Evolutionary conservation across 2,329 filamentous ascomycete species (phyloP), one percentile per base, ranked within the genome.

Genomic region (Ascochyta rabiei): DNA sequence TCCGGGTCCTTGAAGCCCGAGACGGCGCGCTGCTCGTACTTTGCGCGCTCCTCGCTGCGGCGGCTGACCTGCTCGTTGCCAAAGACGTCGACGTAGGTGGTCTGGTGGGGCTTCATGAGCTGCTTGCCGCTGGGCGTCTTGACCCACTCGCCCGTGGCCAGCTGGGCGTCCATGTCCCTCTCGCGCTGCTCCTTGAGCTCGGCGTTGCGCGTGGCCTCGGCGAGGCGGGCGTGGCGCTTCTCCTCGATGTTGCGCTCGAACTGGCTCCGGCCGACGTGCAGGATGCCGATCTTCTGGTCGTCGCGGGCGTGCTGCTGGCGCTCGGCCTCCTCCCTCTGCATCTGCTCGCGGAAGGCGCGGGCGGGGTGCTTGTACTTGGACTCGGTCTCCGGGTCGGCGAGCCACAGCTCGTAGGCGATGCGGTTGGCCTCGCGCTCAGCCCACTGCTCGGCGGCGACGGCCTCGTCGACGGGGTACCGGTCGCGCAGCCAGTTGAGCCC

Each of bases 381-480:
- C 53, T 73, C 71, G 26, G 72, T 74, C 31, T 74, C 71, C 0
- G 71, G 71, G 53, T 74, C 70, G n/a, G 68, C 67, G 10, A 73
- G 61, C 71, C 71, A 71, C 4, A 76, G 57, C 56, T 75, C 72
- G 37, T 72, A 71, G 21, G 74, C 62, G n/a, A 76, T 72, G 39
- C 71, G 66, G 52, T 75, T 73, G 2, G 72, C 73, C 51, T 76
- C 74, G 37, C 62, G 67, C 59, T 75, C 71, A 6, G 73, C 73
- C 73, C 74, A 77, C 48, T 71, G 69, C 44, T 74, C 69, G 9
- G 75, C 75, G 13, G 74, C 74, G 1, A 69, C 66, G 42, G 75
- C 74, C 47, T 77, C 75, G 56, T 77, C 75, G 26, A 76, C 64
- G n/a, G 75, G 75, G 45, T 67, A 72, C 12, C 53, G 51, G 6